Evolutionary conservation across 2,329 filamentous ascomycete species (phyloP).

Genomic region (Tolypocladium guangdongense): DNA sequence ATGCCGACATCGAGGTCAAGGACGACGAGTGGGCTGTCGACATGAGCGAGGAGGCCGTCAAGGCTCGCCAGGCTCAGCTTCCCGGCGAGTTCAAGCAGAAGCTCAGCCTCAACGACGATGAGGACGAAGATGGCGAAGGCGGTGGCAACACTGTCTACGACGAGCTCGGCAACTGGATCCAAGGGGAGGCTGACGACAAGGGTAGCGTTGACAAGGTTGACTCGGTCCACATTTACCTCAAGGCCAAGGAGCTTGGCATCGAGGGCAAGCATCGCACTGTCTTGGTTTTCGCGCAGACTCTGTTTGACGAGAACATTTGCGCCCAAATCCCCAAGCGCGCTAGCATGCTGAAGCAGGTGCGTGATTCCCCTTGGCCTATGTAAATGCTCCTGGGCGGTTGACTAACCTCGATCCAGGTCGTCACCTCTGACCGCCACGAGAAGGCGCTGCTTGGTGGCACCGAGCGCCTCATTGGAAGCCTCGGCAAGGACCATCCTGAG

Average conservation of each 20-base stretch:
- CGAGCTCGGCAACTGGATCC: slow-evolving; percentile 86
- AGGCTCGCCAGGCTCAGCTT: slow-evolving; percentile 83
- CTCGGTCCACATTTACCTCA: slow-evolving; percentile 86
- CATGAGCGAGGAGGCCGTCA: slow-evolving; percentile 90
- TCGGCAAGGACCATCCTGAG: slow-evolving; percentile 67
- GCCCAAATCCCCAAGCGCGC: slow-evolving; percentile 79
- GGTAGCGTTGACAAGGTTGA: slow-evolving; percentile 69
- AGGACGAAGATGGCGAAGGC: slow-evolving; percentile 71
- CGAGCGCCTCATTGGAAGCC: slow-evolving; percentile 71
- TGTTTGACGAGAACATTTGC: slow-evolving; percentile 85
- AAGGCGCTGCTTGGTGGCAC: slow-evolving; percentile 92
- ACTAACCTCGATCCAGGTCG: slow-evolving; percentile 14
- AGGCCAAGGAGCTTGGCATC: slow-evolving; percentile 92
- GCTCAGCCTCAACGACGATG: slow-evolving; percentile 71
- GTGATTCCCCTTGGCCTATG: slow-evolving; percentile 12
- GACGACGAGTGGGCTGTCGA: slow-evolving; percentile 95
- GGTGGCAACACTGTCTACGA: slow-evolving; percentile 72
- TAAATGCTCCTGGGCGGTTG: background rate
- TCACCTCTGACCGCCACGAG: slow-evolving; percentile 86
- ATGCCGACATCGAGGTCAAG: slow-evolving; percentile 51
- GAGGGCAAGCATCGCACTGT: slow-evolving; percentile 90
- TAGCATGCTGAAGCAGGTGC: slow-evolving; percentile 76
- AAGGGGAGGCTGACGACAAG: slow-evolving; percentile 58
- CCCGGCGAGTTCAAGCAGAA: slow-evolving; percentile 92
- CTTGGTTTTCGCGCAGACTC: slow-evolving; percentile 80